Evolutionary conservation across 2,329 filamentous ascomycete species (phyloP).

Genomic region (Aspergillus tanneri): DNA sequence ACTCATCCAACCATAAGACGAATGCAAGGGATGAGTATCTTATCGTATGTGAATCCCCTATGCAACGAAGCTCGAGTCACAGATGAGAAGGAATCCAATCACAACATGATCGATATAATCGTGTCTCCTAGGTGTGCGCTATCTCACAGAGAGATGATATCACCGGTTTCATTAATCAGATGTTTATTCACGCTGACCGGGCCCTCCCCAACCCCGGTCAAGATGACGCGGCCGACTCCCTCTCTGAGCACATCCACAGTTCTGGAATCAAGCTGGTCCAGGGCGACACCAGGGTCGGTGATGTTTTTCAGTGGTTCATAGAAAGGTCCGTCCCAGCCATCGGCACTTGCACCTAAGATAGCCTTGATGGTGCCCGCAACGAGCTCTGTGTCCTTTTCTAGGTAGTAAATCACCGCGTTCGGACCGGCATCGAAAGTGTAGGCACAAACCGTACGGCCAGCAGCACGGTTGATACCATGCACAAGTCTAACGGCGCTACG

Average conservation of each 20-base stretch:
- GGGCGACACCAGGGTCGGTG: constrained; percentile 50
- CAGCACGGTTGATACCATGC: constrained; percentile 79
- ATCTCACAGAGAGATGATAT: constrained; percentile 35
- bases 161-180: constrained; percentile 67
- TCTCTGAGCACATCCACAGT: constrained; percentile 67
- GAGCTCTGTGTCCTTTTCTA: constrained; percentile 69
- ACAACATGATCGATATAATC: background rate
- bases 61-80: background rate
- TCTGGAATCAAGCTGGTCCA: constrained; percentile 58
- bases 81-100: background rate
- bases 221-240: constrained; percentile 84
- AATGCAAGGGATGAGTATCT: background rate
- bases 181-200: constrained; percentile 77
- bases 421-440: constrained; percentile 98
- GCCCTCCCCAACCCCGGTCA: constrained; percentile 88
- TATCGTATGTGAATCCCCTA: background rate
- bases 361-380: constrained; percentile 78
- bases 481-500: constrained; percentile 83
- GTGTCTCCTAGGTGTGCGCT: background rate
- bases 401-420: constrained; percentile 95
- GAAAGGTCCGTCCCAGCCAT: constrained; percentile 59
- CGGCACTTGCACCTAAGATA: constrained; percentile 64
- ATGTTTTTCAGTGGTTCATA: constrained; percentile 52
- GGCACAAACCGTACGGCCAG: constrained; percentile 77
- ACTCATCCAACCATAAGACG: background rate